These are phyloP conservation scores for Hypoxylon sp. DNA, from an alignment of 2,329 filamentous ascomycete species.

Conservation along the genomic window DNA sequence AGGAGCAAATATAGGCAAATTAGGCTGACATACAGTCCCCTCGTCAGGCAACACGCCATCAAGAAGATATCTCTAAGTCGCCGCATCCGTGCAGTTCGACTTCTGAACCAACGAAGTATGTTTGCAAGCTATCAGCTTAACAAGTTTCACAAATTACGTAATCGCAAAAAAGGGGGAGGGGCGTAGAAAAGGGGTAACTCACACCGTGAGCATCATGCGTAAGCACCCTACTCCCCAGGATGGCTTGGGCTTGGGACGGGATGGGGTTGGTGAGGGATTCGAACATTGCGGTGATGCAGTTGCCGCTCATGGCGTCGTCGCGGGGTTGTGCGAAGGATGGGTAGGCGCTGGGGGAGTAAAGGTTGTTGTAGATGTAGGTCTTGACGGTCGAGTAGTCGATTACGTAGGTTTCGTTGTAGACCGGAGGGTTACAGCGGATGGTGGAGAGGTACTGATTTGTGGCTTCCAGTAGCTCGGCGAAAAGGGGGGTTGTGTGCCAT, in stretches of 20 bases:
- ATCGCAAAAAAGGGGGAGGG: not conserved
- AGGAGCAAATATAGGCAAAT: conserved; percentile 14
- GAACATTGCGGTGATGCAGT: conserved; percentile 9
- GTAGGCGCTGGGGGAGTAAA: conserved; percentile 38
- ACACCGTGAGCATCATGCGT: conserved; percentile 49
- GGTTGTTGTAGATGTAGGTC: conserved; percentile 17
- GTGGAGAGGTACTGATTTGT: conserved; percentile 39
- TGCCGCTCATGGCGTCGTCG: conserved; percentile 26
- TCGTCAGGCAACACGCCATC: conserved; percentile 47
- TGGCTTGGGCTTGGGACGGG: conserved; percentile 21
- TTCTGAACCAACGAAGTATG: conserved; percentile 38
- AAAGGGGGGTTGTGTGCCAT: conserved; percentile 44
- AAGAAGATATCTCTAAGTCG: conserved; percentile 46
- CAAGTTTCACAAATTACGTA: not conserved
- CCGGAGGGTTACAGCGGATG: conserved; percentile 43
- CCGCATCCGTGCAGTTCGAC: conserved; percentile 45
- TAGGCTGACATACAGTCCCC: conserved; percentile 46
- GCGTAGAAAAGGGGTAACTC: conserved; percentile 32
- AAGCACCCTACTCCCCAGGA: conserved; percentile 48
- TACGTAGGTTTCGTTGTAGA: conserved; percentile 31
- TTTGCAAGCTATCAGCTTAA: conserved; percentile 16
- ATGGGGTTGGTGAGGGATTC: not conserved
- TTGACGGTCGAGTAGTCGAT: conserved; percentile 42
- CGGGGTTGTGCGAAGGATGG: conserved; percentile 23
- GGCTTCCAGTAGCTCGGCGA: conserved; percentile 53